Evolutionary conservation across 371 early-diverging fungal genomes (phyloP).

Genomic region (Nematocida sp.): DNA sequence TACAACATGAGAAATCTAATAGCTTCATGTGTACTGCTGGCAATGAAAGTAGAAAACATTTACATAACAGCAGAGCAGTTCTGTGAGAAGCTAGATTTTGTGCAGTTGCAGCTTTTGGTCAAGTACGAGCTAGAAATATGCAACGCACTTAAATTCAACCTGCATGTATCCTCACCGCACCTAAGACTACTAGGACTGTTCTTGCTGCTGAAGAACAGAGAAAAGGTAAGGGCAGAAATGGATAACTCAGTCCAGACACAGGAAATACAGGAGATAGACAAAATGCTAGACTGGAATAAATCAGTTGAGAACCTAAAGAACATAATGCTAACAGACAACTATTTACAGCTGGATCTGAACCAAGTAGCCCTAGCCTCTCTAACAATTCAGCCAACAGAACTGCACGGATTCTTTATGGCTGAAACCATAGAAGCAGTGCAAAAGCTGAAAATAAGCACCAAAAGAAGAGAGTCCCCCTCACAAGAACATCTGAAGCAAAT

Average conservation of each 20-base stretch:
- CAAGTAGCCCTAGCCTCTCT: conserved; percentile 47
- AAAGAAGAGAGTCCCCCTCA: conserved; percentile 12
- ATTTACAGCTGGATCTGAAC: conserved; percentile 39
- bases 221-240: background rate
- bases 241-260: conserved; percentile 22
- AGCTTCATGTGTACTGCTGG: conserved; percentile 35
- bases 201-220: conserved; percentile 39
- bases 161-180: conserved; percentile 41
- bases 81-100: conserved; percentile 8
- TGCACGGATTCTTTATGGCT: conserved; percentile 46
- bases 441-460: conserved; percentile 16
- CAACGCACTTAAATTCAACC: conserved; percentile 49
- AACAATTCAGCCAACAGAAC: conserved; percentile 2
- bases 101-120: conserved; percentile 7
- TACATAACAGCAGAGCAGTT: conserved; percentile 23
- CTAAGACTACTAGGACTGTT: conserved; percentile 40
- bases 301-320: conserved; percentile 37
- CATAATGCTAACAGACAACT: conserved; percentile 38
- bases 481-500: conserved; percentile 11
- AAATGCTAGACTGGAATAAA: conserved; percentile 19
- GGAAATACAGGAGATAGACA: conserved; percentile 35
- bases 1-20: conserved; percentile 42
- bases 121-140: conserved; percentile 46
- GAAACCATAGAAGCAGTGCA: conserved; percentile 27
- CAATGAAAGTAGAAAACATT: conserved; percentile 47